These are phyloP conservation scores for Rubia peregrina DNA, from an alignment of 305 asterid genomes.

Conservation along the genomic window DNA sequence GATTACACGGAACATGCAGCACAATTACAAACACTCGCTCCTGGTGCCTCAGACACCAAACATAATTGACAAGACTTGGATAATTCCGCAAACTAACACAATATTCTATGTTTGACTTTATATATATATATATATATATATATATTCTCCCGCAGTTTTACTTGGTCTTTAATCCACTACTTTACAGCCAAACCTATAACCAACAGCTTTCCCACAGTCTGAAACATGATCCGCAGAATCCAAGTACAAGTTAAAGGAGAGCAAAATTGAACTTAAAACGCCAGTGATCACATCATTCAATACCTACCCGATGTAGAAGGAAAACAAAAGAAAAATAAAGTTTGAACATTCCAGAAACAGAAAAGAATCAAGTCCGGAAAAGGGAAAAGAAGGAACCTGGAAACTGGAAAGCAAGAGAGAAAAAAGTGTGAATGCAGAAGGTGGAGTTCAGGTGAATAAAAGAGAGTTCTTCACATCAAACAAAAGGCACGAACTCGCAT, in stretches of 20 bases:
- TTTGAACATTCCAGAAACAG: neutral
- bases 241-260: neutral
- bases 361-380: neutral
- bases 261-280: neutral
- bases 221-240: neutral
- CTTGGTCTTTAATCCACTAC: neutral
- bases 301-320: neutral
- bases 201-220: neutral
- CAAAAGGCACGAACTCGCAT: neutral
- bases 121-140: no score
- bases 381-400: neutral
- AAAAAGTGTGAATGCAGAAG: neutral
- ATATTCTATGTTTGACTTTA: neutral
- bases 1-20: neutral
- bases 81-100: conserved; percentile 1
- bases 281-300: neutral
- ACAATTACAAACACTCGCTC: neutral
- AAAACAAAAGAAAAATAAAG: neutral
- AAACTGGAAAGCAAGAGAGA: neutral
- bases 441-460: neutral
- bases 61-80: neutral
- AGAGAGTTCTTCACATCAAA: conserved; percentile 4
- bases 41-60: neutral
- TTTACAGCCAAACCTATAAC: neutral
- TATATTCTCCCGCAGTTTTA: no score